Evolutionary conservation across 208 protist genomes (phyloP), one percentile per base, ranked within the genome.

Genomic region (Trypanosoma avium): DNA sequence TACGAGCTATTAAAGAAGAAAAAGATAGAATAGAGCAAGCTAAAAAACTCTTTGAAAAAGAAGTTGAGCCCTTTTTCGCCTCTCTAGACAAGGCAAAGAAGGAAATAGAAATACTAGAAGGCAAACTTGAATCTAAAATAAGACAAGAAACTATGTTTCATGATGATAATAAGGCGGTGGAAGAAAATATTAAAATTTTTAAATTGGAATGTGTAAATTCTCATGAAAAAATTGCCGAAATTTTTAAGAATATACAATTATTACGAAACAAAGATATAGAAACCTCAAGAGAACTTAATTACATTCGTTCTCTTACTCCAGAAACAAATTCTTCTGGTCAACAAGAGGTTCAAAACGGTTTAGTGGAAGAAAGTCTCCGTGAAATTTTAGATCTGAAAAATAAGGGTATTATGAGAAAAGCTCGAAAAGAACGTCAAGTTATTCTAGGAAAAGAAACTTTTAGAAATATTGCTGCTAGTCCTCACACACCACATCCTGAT

Each of bases 91-190:
- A 60, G 29, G 50, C 61, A 42, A 67, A 50, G 32, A 52, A 60
- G 40, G n/a, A 43, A 17, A n/a, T 60, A 15, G 53, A 58, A 32
- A 36, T 49, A 46, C 30, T 66, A 32, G 27, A 22, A 33, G 7
- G 15, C n/a, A 30, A 57, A 19, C 24, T 56, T 33, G 60, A 57
- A 3, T 66, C 60, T 4, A 52, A 53, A 21, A 32, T 26, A 50
- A 60, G 40, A 19, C 35, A 30, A 46, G 60, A 42, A 29, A 21
- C 38, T 42, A 60, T 67, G 61, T 42, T 67, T 32, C 24, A 53
- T n/a, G 50, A 59, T 26, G 40, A 57, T 19, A 52, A 60, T 33
- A 22, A 47, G 29, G 17, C 19, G 15, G 27, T 59, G n/a, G 61
- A 67, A 27, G 52, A 60, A 27, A 53, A 19, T 42, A 21, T 59